Evolutionary conservation across 768 basidiomycete genomes (phyloP).

Genomic region (Podaxis sp.): DNA sequence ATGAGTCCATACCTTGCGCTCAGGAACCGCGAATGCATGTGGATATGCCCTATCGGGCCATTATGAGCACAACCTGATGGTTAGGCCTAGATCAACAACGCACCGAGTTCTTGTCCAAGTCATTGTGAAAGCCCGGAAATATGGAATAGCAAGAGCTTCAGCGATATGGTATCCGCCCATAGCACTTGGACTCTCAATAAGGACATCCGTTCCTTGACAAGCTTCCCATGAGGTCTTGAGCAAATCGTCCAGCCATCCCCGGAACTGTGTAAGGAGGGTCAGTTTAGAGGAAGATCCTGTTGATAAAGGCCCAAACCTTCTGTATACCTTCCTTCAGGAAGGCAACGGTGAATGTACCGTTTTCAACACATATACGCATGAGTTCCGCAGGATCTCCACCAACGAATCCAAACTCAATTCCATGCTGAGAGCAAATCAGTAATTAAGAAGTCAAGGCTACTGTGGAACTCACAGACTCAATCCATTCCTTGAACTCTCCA

Average conservation of each 20-base stretch:
- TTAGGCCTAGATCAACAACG: conserved; percentile 4
- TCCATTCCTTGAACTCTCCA: conserved; percentile 93
- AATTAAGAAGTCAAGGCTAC: conserved; percentile 7
- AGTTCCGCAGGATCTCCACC: conserved; percentile 98
- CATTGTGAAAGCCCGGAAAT: conserved; percentile 97
- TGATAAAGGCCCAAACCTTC: conserved; percentile 54
- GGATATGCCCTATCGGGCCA: conserved; percentile 74
- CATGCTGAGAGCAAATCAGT: conserved; percentile 56
- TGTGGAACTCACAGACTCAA: conserved; percentile 72
- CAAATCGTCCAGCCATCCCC: conserved; percentile 97
- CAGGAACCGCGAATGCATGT: conserved; percentile 97
- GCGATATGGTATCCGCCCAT: conserved; percentile 99
- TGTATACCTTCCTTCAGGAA: conserved; percentile 89
- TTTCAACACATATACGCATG: conserved; percentile 97
- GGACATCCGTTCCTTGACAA: conserved; percentile 90
- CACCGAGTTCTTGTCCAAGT: conserved; percentile 93
- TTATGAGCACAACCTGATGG: conserved; percentile 9
- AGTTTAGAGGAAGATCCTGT: conserved; percentile 6
- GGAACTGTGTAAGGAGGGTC: conserved; percentile 58
- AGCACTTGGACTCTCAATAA: conserved; percentile 94
- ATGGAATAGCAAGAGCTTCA: conserved; percentile 90
- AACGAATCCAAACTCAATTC: conserved; percentile 93
- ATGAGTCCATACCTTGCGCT: conserved; percentile 67
- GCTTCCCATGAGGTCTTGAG: conserved; percentile 95
- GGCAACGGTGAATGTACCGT: conserved; percentile 95